Percentiles rank a stretch among this genome's conserved stretches.
Evolutionary conservation across 495 filamentous ascomycete genomes (phyloP).

Genomic region (Geopyxis carbonaria): DNA sequence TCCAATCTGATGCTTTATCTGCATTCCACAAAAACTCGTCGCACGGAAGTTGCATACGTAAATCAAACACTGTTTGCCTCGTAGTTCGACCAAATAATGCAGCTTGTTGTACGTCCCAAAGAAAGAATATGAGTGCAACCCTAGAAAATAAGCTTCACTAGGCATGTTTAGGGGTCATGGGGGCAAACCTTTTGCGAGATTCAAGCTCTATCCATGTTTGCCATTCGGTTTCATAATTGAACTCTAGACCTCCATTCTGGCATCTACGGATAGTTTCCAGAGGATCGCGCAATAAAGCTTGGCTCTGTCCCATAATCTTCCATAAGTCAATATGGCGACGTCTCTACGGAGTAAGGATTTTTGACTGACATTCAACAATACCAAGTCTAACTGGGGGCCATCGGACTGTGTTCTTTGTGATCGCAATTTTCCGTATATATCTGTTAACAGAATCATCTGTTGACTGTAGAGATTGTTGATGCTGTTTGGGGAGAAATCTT

Average conservation of each 20-base stretch:
- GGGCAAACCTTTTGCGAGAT: constrained; percentile 18
- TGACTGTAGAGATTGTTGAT: constrained; percentile 18
- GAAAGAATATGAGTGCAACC: constrained; percentile 23
- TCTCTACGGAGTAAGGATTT: too few relatives aligned
- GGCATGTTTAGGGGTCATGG: constrained; percentile 1
- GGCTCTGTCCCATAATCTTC: constrained; percentile 21
- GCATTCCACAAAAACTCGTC: constrained; percentile 23
- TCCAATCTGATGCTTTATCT: constrained; percentile 21
- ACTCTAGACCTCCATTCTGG: constrained; percentile 20
- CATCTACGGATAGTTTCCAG: constrained; percentile 18
- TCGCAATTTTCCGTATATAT: constrained; percentile 25
- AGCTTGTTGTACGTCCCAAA: constrained; percentile 24
- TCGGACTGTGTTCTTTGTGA: constrained; percentile 21
- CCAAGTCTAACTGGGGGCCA: constrained; percentile 19
- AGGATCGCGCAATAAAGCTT: constrained; percentile 17
- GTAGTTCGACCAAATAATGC: constrained; percentile 23
- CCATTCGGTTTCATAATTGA: constrained; percentile 23
- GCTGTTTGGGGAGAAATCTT: constrained; percentile 21
- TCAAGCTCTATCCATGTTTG: constrained; percentile 25
- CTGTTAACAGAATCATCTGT: constrained; percentile 22
- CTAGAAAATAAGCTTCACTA: constrained; percentile 7
- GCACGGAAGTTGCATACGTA: constrained; percentile 20
- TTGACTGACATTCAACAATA: constrained; percentile 20
- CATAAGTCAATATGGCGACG: neutral
- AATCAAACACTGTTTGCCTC: constrained; percentile 21